Percentiles rank a stretch among this genome's conserved stretches.
These are phyloP conservation scores for Schwanniomyces pseudopolymorphus DNA, from an alignment of 805 yeast genomes.

Conservation along the genomic window DNA sequence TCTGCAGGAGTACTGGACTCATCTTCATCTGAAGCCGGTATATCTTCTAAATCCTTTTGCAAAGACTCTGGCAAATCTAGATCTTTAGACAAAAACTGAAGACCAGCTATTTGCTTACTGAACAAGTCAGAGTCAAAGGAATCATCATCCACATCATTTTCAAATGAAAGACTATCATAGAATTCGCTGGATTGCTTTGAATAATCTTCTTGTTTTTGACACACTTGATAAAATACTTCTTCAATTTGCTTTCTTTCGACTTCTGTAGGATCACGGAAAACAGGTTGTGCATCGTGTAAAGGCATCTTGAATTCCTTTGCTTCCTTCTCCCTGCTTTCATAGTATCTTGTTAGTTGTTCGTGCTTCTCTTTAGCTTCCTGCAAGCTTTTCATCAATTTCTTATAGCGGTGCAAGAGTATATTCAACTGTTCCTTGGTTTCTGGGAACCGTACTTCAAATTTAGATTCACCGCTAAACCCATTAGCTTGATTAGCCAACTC, in stretches of 20 bases:
- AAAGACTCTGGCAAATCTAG: constrained; percentile 59
- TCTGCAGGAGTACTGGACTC: constrained; percentile 3
- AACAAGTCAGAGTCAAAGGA: constrained; percentile 46
- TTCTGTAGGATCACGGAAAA: constrained; percentile 21
- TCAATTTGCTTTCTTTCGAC: constrained; percentile 28
- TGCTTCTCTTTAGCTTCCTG: constrained; percentile 18
- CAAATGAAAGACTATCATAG: constrained; percentile 15
- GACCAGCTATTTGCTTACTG: constrained; percentile 58
- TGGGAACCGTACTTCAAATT: constrained; percentile 14
- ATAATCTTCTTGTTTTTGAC: constrained; percentile 24
- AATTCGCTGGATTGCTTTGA: constrained; percentile 20
- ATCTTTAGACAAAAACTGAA: constrained; percentile 65
- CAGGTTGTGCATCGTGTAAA: constrained; percentile 1
- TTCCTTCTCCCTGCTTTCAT: constrained; percentile 1
- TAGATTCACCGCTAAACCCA: neutral
- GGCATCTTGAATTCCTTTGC: constrained; percentile 3
- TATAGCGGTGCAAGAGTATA: constrained; percentile 26
- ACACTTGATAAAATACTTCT: constrained; percentile 24
- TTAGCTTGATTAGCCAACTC: neutral
- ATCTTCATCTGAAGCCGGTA: neutral
- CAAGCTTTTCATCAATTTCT: constrained; percentile 15
- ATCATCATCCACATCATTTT: constrained; percentile 12
- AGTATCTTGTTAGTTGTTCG: constrained; percentile 10
- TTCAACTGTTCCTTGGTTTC: constrained; percentile 24
- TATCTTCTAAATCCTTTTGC: constrained; percentile 33